Conservation (phyloP, 2,329 filamentous ascomycete species). For the Fusarium armeniacum region DNA sequence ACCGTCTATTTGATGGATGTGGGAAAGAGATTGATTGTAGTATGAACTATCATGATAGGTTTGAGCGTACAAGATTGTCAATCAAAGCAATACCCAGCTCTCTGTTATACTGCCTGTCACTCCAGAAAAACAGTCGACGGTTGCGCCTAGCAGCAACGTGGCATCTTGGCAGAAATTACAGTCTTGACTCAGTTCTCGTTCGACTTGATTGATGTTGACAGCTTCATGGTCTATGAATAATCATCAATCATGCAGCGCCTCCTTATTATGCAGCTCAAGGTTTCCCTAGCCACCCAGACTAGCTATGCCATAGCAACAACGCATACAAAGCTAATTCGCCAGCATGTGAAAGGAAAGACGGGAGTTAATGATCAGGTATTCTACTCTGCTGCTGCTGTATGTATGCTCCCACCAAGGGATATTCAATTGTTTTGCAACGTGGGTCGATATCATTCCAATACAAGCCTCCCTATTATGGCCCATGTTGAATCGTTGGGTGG, state of each 20-base stretch:
- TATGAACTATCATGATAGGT: conserved; percentile 26
- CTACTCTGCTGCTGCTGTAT: neutral
- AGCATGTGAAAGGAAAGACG: conserved; percentile 12
- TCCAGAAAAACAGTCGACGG: neutral
- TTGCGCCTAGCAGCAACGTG: neutral
- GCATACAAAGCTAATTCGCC: conserved; percentile 27
- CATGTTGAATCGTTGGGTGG: conserved; percentile 20
- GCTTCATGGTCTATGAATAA: conserved; percentile 10
- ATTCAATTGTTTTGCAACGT: conserved; percentile 27
- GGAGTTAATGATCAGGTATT: conserved; percentile 17
- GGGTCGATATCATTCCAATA: conserved; percentile 42
- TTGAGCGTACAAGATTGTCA: conserved; percentile 16
- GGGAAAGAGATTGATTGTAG: conserved; percentile 32
- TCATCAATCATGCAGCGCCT: conserved; percentile 22
- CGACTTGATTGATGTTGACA: conserved; percentile 7
- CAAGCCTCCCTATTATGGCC: conserved; percentile 17
- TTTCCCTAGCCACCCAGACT: conserved; percentile 24
- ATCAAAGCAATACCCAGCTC: conserved; percentile 9
- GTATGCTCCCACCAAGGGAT: conserved; percentile 5
- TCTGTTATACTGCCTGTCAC: neutral
- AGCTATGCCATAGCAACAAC: conserved; percentile 7
- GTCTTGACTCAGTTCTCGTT: neutral
- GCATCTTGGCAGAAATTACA: neutral
- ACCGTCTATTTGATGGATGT: conserved; percentile 29
- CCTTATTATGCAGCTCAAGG: conserved; percentile 24